Conservation (phyloP, 2,329 filamentous ascomycete species). For the Bretziella fagacearum region DNA sequence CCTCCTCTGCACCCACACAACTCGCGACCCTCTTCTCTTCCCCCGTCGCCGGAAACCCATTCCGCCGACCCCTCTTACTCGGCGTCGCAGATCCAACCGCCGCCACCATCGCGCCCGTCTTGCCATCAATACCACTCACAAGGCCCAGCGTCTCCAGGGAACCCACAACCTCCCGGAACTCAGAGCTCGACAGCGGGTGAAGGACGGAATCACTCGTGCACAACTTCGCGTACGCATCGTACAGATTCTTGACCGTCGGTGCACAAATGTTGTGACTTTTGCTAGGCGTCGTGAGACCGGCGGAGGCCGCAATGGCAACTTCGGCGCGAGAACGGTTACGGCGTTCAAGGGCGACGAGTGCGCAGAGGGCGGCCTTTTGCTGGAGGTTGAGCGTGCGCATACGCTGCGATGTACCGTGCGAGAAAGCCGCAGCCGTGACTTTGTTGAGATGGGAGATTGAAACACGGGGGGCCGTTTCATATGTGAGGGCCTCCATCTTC, state of each 20-base stretch:
- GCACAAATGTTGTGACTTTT: constrained; percentile 41
- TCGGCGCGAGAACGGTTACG: constrained; percentile 33
- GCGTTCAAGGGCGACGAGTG: constrained; percentile 73
- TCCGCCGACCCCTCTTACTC: constrained; percentile 47
- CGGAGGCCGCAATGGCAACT: constrained; percentile 22
- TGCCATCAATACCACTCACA: constrained; percentile 52
- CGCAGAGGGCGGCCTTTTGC: constrained; percentile 86
- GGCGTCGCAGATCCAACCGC: constrained; percentile 40
- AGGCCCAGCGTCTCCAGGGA: constrained; percentile 80
- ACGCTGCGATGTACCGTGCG: constrained; percentile 70
- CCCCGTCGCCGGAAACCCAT: constrained; percentile 32
- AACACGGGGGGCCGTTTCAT: constrained; percentile 69
- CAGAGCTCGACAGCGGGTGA: constrained; percentile 73
- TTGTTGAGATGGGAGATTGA: constrained; percentile 83
- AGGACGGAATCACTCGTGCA: constrained; percentile 80
- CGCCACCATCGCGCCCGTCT: constrained; percentile 47
- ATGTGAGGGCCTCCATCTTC: constrained; percentile 46
- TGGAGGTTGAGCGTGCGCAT: constrained; percentile 82
- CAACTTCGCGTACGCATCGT: constrained; percentile 63
- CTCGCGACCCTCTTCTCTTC: constrained; percentile 70
- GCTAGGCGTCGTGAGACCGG: constrained; percentile 36
- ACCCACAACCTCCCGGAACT: constrained; percentile 84
- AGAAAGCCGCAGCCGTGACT: constrained; percentile 76
- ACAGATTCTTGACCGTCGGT: constrained; percentile 70
- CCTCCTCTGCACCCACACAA: constrained; percentile 63